Percentiles rank a stretch among this genome's conserved stretches.
These are phyloP conservation scores for Trametes maxima DNA, from an alignment of 768 basidiomycete species.

Conservation along the genomic window DNA sequence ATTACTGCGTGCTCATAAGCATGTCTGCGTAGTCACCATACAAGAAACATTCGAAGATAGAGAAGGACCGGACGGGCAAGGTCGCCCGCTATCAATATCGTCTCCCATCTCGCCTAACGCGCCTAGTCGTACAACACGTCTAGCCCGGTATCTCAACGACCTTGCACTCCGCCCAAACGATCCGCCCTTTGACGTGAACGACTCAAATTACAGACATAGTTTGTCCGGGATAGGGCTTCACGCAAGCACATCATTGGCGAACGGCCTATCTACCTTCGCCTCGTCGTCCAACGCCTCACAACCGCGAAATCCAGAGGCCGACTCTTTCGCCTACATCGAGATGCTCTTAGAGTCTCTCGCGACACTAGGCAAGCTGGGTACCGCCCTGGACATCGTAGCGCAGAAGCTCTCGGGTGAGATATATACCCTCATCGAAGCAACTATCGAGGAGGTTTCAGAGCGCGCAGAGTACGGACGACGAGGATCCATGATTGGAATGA, in stretches of 20 bases:
- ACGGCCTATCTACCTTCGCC: conserved; percentile 22
- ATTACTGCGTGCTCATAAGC: conserved; percentile 5
- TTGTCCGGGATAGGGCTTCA: conserved; percentile 23
- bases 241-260: conserved; percentile 11
- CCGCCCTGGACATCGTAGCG: conserved; percentile 76
- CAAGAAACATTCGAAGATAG: conserved; percentile 47
- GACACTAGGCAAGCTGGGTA: conserved; percentile 85
- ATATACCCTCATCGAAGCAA: conserved; percentile 80
- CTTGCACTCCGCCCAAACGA: conserved; percentile 77
- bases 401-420: conserved; percentile 87
- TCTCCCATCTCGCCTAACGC: conserved; percentile 45
- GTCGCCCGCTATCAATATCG: conserved; percentile 35
- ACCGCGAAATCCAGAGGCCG: conserved; percentile 75
- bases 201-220: conserved; percentile 36
- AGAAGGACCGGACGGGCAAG: conserved; percentile 20
- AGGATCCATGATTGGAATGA: conserved; percentile 39
- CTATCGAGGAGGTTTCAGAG: conserved; percentile 90
- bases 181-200: conserved; percentile 66
- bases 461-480: conserved; percentile 78
- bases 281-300: conserved; percentile 24
- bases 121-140: conserved; percentile 45
- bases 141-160: conserved; percentile 64
- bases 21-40: conserved; percentile 69
- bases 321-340: conserved; percentile 94
- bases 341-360: conserved; percentile 91